phyloP scores from a whole-genome alignment of 768 basidiomycete species.

The Filobasidium wieringae region DNA sequence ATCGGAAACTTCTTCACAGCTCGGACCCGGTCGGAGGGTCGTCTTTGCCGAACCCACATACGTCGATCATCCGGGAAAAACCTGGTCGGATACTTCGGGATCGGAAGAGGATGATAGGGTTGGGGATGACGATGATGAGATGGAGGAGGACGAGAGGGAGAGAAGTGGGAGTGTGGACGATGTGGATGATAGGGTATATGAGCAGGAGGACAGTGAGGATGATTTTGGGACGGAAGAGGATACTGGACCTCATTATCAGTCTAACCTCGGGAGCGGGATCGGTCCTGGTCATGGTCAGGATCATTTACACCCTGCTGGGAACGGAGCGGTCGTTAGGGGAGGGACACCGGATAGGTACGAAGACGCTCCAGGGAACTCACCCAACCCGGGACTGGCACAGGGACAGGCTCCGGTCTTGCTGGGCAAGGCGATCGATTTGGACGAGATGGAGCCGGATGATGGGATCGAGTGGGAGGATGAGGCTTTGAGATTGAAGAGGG shows the following conservation, averaged over 20 bases:
- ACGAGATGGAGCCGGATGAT: conserved; percentile 58
- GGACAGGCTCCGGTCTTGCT: conserved; percentile 1
- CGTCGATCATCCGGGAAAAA: conserved; percentile 41
- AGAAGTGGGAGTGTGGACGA: conserved; percentile 22
- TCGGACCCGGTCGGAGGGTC: too few relatives aligned
- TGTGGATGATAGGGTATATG: conserved; percentile 41
- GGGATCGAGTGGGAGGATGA: conserved; percentile 81
- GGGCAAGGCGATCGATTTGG: conserved; percentile 1
- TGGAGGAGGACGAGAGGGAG: conserved; percentile 46
- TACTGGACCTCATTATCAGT: background rate
- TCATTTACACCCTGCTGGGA: too few relatives aligned
- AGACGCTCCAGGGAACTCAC: background rate
- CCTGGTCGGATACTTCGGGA: conserved; percentile 23
- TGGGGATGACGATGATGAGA: conserved; percentile 58
- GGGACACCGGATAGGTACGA: background rate
- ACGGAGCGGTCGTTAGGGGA: background rate
- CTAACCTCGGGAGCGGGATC: background rate
- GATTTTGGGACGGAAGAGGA: background rate
- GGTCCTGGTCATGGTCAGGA: background rate
- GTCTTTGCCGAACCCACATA: conserved; percentile 55
- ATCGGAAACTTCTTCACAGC: too few relatives aligned
- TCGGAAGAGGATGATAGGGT: conserved; percentile 20
- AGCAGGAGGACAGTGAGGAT: conserved; percentile 16
- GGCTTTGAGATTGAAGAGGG: conserved; percentile 47
- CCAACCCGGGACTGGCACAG: too few relatives aligned